phyloP scores from a whole-genome alignment of 2,329 filamentous ascomycete genomes.

The Sporothrix luriei region DNA sequence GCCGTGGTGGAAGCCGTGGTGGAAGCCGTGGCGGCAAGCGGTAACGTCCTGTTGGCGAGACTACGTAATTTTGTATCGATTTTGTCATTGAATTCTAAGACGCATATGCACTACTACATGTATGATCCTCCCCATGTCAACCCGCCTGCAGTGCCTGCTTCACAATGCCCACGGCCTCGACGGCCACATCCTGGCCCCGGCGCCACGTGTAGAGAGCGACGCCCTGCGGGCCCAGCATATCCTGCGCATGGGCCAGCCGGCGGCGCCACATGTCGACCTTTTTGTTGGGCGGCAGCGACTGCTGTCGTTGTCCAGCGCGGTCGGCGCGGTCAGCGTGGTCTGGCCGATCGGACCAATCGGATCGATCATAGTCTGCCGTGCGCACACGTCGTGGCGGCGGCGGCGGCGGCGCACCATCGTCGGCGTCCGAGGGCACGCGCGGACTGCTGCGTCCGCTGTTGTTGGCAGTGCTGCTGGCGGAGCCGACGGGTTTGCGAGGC shows the following conservation, averaged over 20 bases:
- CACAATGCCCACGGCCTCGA: slow-evolving; percentile 67
- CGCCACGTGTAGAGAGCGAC: slow-evolving; percentile 74
- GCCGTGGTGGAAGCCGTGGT: neutral
- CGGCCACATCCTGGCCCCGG: slow-evolving; percentile 68
- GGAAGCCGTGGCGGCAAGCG: neutral
- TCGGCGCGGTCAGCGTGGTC: slow-evolving; percentile 34
- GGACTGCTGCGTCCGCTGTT: slow-evolving; percentile 31
- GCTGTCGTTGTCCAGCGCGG: slow-evolving; percentile 33
- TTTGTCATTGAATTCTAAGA: neutral
- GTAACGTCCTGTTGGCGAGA: neutral
- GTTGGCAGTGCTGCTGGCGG: slow-evolving; percentile 44
- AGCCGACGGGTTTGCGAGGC: slow-evolving; percentile 19
- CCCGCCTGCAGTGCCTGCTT: slow-evolving; percentile 51
- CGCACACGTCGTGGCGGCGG: slow-evolving; percentile 30
- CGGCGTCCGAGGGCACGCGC: slow-evolving; percentile 28
- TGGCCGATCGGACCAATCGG: slow-evolving; percentile 28
- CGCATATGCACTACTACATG: too few species aligned
- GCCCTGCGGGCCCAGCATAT: slow-evolving; percentile 62
- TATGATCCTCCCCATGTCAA: too few species aligned
- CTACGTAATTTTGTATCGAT: neutral
- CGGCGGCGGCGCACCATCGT: slow-evolving; percentile 32
- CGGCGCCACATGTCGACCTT: slow-evolving; percentile 73
- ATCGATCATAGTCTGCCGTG: slow-evolving; percentile 31
- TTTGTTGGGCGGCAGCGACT: slow-evolving; percentile 54
- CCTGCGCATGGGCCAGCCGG: slow-evolving; percentile 66